Conservation (phyloP, 495 filamentous ascomycete genomes). For the Penicillium egyptiacum region DNA sequence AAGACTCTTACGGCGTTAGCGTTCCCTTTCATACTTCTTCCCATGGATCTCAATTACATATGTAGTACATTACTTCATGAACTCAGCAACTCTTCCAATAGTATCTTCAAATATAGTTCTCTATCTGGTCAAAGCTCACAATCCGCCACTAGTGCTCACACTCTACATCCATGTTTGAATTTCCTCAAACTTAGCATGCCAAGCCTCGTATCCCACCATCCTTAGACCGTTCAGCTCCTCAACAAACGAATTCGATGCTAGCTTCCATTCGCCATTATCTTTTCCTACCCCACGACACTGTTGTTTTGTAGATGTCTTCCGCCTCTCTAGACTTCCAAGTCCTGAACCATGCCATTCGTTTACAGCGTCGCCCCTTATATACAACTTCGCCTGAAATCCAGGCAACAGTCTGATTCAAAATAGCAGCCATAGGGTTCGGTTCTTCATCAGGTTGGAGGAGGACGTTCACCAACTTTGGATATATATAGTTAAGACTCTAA, state of each 20-base stretch:
- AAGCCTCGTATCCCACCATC: too few relatives aligned
- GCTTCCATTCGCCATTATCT: not conserved
- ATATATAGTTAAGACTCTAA: too few relatives aligned
- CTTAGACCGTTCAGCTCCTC: not conserved
- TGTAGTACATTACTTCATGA: too few relatives aligned
- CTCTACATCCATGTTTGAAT: too few relatives aligned
- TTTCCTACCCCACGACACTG: not conserved
- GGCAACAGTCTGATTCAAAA: not conserved
- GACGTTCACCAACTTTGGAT: slow-evolving; percentile 1
- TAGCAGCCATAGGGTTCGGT: not conserved
- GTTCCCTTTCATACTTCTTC: too few relatives aligned
- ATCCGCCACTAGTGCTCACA: too few relatives aligned
- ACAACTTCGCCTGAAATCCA: not conserved
- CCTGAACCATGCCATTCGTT: not conserved
- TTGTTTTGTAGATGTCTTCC: not conserved
- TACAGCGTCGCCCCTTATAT: not conserved
- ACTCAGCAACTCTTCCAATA: too few relatives aligned
- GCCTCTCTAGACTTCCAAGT: not conserved
- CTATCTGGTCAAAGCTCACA: too few relatives aligned
- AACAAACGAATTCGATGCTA: not conserved
- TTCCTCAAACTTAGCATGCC: too few relatives aligned
- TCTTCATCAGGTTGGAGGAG: not conserved
- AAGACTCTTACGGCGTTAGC: too few relatives aligned
- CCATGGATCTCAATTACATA: too few relatives aligned
- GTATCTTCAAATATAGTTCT: too few relatives aligned